Evolutionary conservation across 371 early-diverging fungal genomes (phyloP).

Genomic region (Mucor sp.): DNA sequence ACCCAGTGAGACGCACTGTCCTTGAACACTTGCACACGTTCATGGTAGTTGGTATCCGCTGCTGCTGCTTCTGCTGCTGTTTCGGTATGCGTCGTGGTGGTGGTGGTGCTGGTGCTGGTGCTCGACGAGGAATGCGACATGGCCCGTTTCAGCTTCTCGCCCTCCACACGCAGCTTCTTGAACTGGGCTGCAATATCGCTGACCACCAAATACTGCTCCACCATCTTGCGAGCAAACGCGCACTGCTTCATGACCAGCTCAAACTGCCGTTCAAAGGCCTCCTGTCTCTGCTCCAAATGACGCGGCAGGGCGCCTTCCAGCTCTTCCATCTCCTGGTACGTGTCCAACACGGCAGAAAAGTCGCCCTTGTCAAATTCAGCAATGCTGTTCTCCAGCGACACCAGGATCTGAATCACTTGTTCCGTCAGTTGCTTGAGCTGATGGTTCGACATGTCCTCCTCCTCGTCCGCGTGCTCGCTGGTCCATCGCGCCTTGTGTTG

Average conservation of each 20-base stretch:
- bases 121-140: conserved; percentile 20
- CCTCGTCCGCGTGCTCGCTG: neutral
- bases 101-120: neutral
- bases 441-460: conserved; percentile 5
- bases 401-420: conserved; percentile 22
- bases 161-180: conserved; percentile 27
- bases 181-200: conserved; percentile 24
- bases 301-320: conserved; percentile 21
- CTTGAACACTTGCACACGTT: conserved; percentile 36
- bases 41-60: conserved; percentile 8
- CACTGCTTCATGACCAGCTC: conserved; percentile 25
- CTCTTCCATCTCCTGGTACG: conserved; percentile 40
- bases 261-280: conserved; percentile 28
- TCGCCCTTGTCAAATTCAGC: conserved; percentile 33
- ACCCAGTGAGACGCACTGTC: conserved; percentile 39
- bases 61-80: conserved; percentile 1
- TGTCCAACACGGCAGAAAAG: conserved; percentile 25
- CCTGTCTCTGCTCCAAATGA: conserved; percentile 35
- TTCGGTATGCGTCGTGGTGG: conserved; percentile 1
- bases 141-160: conserved; percentile 35
- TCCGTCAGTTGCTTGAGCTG: conserved; percentile 17
- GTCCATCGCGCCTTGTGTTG: conserved; percentile 20
- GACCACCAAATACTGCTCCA: conserved; percentile 40
- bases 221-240: conserved; percentile 28
- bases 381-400: conserved; percentile 27